Evolutionary conservation across 495 filamentous ascomycete species (phyloP).

Genomic region (Hamigera avellanea): DNA sequence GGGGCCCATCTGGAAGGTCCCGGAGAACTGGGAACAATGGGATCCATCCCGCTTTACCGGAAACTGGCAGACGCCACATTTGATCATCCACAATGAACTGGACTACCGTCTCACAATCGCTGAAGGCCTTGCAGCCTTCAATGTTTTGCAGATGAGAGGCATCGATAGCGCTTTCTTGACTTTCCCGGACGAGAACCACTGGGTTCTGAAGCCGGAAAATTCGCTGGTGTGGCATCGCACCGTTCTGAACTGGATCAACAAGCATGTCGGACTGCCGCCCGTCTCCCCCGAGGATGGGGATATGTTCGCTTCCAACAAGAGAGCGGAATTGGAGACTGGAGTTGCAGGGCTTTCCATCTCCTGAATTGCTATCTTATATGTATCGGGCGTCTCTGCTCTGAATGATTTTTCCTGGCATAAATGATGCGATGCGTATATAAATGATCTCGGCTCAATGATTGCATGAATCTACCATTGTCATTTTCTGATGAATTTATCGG

Average conservation of each 20-base stretch:
- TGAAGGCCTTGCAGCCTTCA: conserved; percentile 81
- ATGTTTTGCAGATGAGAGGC: conserved; percentile 61
- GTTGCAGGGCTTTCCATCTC: conserved; percentile 3
- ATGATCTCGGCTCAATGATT: too few relatives aligned
- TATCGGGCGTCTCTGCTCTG: too few relatives aligned
- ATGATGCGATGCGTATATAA: too few relatives aligned
- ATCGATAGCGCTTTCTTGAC: conserved; percentile 48
- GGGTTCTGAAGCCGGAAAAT: conserved; percentile 89
- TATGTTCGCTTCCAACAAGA: conserved; percentile 3
- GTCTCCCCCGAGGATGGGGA: conserved; percentile 1
- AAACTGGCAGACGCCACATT: conserved; percentile 76
- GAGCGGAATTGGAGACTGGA: conserved; percentile 6
- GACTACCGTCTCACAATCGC: conserved; percentile 80
- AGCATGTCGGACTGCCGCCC: conserved; percentile 49
- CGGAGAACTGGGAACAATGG: conserved; percentile 70
- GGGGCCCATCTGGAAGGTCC: conserved; percentile 62
- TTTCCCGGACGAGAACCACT: conserved; percentile 80
- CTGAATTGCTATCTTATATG: neutral
- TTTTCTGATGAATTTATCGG: too few relatives aligned
- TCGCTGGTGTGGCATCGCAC: conserved; percentile 82
- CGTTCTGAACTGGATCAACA: conserved; percentile 83
- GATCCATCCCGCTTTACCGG: conserved; percentile 58
- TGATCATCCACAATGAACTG: conserved; percentile 84
- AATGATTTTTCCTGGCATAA: too few relatives aligned
- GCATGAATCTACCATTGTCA: too few relatives aligned